Base-by-base conservation (phyloP, 2,329 filamentous ascomycete genomes). In the Ascocoryne sarcoides region DNA sequence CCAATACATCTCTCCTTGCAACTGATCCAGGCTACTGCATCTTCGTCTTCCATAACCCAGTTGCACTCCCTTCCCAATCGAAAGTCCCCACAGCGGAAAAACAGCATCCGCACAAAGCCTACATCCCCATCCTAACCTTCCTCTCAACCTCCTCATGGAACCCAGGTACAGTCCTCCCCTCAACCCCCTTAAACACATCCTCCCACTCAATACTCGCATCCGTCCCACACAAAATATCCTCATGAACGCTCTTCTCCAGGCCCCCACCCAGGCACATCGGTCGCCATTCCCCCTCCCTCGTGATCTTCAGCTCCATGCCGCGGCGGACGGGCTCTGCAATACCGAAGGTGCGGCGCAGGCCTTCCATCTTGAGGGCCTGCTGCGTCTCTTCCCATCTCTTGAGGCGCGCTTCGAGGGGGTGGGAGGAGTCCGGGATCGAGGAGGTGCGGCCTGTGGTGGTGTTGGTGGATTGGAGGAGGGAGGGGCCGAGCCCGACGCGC, bases 61-160 rank as follows among this genome's bases (percentile, higher is more conserved):
- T n/a, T n/a, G n/a, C n/a, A n/a, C n/a, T n/a, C n/a, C n/a, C n/a
- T n/a, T n/a, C n/a, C n/a, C n/a, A n/a, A n/a, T n/a, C n/a, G n/a
- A n/a, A n/a, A n/a, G n/a, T n/a, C n/a, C n/a, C n/a, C n/a, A n/a
- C n/a, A n/a, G n/a, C n/a, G n/a, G n/a, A n/a, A n/a, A n/a, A n/a
- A n/a, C n/a, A n/a, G n/a, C n/a, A n/a, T n/a, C n/a, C n/a, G n/a
- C n/a, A n/a, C n/a, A n/a, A n/a, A n/a, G n/a, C n/a, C n/a, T n/a
- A n/a, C n/a, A n/a, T n/a, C n/a, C n/a, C 37, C 77, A 95, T 93
- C 73, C 80, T 84, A 64, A 94, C 69, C 73, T 87, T 86, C 65
- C 77, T 76, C 78, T 95, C 90, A 79, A 95, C 88, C 76, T 96
- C 90, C 42, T 86, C 82, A 56, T 95, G 88, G 65, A 95, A 80